A percentile compares a stretch with the other conserved stretches of the same genome.
These are phyloP conservation scores for Dothideomycetes sp. DNA, from an alignment of 2,329 filamentous ascomycete genomes.

Conservation along the genomic window DNA sequence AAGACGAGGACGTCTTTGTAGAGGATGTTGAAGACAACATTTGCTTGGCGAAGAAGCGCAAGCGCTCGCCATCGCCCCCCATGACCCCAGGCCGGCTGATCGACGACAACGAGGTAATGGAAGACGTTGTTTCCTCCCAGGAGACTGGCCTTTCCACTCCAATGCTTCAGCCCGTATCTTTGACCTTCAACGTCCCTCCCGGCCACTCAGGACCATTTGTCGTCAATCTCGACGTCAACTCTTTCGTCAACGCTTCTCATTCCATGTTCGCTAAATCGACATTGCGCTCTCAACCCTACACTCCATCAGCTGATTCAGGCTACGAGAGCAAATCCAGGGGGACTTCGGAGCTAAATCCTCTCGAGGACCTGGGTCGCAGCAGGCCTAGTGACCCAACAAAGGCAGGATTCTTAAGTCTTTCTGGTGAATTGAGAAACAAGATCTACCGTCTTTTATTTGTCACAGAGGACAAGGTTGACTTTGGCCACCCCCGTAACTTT, in stretches of 20 bases:
- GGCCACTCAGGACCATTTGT: constrained; percentile 35
- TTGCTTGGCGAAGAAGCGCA: constrained; percentile 18
- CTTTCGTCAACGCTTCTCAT: constrained; percentile 3
- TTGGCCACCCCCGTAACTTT: constrained; percentile 26
- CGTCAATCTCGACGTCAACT: constrained; percentile 26
- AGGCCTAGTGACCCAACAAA: constrained; percentile 1
- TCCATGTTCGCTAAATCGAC: neutral
- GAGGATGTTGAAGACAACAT: constrained; percentile 20
- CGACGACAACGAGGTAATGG: neutral
- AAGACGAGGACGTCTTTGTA: constrained; percentile 21
- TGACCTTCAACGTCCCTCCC: constrained; percentile 35
- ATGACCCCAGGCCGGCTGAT: constrained; percentile 11
- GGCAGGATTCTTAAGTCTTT: constrained; percentile 25
- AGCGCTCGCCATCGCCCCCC: constrained; percentile 16
- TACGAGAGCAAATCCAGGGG: constrained; percentile 5
- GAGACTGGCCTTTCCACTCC: neutral
- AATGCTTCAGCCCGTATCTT: constrained; percentile 19
- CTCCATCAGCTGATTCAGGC: constrained; percentile 3
- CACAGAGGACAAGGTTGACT: constrained; percentile 21
- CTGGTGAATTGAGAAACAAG: constrained; percentile 35
- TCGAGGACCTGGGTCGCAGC: neutral
- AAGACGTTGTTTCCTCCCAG: neutral
- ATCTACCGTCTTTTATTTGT: constrained; percentile 35
- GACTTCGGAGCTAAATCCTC: neutral
- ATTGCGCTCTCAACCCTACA: neutral